Conservation (phyloP, 2,329 filamentous ascomycete genomes). For the Orbilia quercus region DNA sequence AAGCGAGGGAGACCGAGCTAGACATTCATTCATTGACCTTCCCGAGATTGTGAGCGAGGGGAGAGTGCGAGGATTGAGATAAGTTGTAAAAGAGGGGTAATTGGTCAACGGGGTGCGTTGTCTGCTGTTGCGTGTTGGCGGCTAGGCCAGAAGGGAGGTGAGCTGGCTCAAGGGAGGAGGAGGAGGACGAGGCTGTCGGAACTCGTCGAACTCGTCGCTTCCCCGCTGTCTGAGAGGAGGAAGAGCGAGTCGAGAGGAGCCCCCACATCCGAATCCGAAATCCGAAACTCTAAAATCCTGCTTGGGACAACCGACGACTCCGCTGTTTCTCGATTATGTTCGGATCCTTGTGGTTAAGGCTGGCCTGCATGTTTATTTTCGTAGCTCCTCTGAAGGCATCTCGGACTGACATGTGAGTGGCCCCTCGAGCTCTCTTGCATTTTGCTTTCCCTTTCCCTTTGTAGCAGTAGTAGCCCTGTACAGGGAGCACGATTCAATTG, state of each 20-base stretch:
- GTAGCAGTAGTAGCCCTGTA: not conserved
- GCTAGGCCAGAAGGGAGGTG: slow-evolving; percentile 7
- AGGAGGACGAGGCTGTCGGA: slow-evolving; percentile 37
- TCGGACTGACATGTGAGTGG: slow-evolving; percentile 28
- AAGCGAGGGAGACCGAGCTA: slow-evolving; percentile 12
- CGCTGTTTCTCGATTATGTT: slow-evolving; percentile 16
- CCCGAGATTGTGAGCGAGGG: slow-evolving; percentile 28
- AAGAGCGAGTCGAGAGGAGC: slow-evolving; percentile 11
- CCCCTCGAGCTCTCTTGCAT: not conserved
- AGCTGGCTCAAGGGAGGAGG: slow-evolving; percentile 4
- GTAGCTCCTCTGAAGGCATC: slow-evolving; percentile 22
- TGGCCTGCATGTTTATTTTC: slow-evolving; percentile 29
- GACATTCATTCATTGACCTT: slow-evolving; percentile 25
- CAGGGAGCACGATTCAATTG: no score
- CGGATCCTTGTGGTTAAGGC: slow-evolving; percentile 41
- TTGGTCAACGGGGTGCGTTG: slow-evolving; percentile 27
- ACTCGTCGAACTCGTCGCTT: slow-evolving; percentile 54
- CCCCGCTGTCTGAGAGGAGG: slow-evolving; percentile 34
- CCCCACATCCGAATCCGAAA: slow-evolving; percentile 28
- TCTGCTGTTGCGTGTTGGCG: slow-evolving; percentile 42
- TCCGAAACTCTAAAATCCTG: no score
- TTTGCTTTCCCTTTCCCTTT: not conserved
- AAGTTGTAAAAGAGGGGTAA: slow-evolving; percentile 39
- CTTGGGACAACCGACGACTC: no score
- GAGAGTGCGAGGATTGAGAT: slow-evolving; percentile 22